Conservation (phyloP, 495 filamentous ascomycete species). For the Saxophila tyrrhenica region DNA sequence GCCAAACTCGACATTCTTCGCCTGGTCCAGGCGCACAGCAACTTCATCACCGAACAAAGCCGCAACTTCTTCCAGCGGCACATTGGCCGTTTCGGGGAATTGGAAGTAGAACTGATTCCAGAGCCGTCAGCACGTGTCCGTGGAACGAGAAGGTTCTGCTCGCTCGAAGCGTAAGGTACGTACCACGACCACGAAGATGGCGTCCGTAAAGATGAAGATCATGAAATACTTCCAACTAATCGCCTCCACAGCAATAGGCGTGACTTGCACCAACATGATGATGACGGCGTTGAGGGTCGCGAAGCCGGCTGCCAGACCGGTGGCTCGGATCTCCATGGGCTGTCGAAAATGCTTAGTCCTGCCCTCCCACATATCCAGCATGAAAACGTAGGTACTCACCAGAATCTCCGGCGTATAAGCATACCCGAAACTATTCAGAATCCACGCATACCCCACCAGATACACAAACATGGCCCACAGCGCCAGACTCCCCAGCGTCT, state of each 20-base stretch:
- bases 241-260: neutral
- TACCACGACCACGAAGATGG: neutral
- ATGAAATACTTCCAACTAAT: neutral
- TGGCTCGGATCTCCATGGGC: neutral
- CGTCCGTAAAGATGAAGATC: neutral
- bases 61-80: neutral
- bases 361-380: neutral
- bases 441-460: neutral
- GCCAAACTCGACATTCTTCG: neutral
- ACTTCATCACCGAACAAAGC: neutral
- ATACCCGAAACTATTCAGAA: neutral
- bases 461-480: neutral
- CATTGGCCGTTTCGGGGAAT: neutral
- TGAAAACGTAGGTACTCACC: neutral
- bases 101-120: neutral
- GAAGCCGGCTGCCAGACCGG: neutral
- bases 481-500: neutral
- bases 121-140: no score
- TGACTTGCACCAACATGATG: neutral
- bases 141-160: no score
- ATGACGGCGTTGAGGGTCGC: neutral
- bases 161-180: no score
- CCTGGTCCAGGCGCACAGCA: neutral
- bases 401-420: neutral
- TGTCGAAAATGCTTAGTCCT: neutral